Percentiles rank a stretch among this genome's conserved stretches.
Evolutionary conservation across 2,329 filamentous ascomycete genomes (phyloP).

Genomic region (Trichothecium sympodiale): DNA sequence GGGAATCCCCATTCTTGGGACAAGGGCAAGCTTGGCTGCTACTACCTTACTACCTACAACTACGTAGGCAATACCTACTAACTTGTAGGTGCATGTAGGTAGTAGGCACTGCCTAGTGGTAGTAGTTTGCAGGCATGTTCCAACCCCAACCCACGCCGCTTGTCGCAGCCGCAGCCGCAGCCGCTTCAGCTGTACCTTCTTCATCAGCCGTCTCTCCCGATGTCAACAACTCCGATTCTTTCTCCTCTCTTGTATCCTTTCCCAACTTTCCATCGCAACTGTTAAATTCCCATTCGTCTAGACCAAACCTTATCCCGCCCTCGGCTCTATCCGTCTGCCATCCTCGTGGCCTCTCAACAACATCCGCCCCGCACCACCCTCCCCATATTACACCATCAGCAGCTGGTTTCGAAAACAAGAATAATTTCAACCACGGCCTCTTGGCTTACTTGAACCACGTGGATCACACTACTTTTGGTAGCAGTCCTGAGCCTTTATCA

Average conservation of each 20-base stretch:
- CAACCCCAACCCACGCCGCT: constrained; percentile 41
- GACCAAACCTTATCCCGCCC: background rate
- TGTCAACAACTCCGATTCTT: background rate
- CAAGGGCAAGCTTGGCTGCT: no score
- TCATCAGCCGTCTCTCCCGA: constrained; percentile 4
- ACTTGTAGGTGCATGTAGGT: no score
- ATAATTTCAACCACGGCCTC: no score
- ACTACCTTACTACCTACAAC: no score
- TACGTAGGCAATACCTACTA: no score
- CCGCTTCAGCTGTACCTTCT: constrained; percentile 7
- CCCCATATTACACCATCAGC: background rate
- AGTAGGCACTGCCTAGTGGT: no score
- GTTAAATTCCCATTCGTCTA: background rate
- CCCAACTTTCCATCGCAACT: background rate
- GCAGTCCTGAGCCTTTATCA: no score
- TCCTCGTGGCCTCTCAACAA: constrained; percentile 2
- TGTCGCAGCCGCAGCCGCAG: constrained; percentile 12
- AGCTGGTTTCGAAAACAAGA: background rate
- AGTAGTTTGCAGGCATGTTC: constrained; percentile 36
- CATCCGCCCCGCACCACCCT: constrained; percentile 4
- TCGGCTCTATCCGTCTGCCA: background rate
- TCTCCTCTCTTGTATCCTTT: constrained; percentile 1
- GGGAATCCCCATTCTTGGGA: no score
- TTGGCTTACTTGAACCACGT: no score
- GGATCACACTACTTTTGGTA: no score